Conservation (phyloP, 2,329 filamentous ascomycete species). For the Fusarium sp. region DNA sequence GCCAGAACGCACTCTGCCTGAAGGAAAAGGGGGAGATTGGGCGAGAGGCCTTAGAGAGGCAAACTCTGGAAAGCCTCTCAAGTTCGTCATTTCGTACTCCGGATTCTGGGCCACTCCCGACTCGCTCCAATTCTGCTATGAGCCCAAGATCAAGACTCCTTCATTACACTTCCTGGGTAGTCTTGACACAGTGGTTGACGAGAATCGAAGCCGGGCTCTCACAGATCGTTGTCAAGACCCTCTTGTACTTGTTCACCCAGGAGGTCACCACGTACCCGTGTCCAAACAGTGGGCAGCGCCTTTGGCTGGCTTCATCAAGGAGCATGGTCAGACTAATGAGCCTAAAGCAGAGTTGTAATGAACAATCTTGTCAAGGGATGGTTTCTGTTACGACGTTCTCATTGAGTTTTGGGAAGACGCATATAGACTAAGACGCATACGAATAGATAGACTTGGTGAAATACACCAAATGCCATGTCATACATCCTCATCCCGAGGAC, state of each 20-base stretch:
- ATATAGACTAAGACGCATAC: constrained; percentile 34
- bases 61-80: constrained; percentile 60
- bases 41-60: constrained; percentile 57
- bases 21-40: constrained; percentile 52
- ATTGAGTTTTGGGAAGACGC: not conserved
- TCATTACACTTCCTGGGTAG: constrained; percentile 84
- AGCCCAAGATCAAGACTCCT: constrained; percentile 79
- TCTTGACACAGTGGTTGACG: constrained; percentile 88
- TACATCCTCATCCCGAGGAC: constrained; percentile 45
- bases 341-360: constrained; percentile 40
- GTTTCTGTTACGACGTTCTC: not conserved
- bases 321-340: constrained; percentile 45
- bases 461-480: constrained; percentile 42
- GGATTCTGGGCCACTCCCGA: constrained; percentile 75
- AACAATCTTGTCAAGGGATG: not conserved
- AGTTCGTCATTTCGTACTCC: constrained; percentile 80
- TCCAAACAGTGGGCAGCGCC: constrained; percentile 83
- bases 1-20: constrained; percentile 41
- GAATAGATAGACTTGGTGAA: constrained; percentile 36
- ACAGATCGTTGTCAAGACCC: constrained; percentile 70
- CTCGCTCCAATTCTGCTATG: constrained; percentile 71
- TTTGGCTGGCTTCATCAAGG: constrained; percentile 74
- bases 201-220: constrained; percentile 73
- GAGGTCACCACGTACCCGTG: constrained; percentile 89
- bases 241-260: constrained; percentile 75